Evolutionary conservation across 1,284 basidiomycete genomes (phyloP).

Genomic region (Puccinia triticina): DNA sequence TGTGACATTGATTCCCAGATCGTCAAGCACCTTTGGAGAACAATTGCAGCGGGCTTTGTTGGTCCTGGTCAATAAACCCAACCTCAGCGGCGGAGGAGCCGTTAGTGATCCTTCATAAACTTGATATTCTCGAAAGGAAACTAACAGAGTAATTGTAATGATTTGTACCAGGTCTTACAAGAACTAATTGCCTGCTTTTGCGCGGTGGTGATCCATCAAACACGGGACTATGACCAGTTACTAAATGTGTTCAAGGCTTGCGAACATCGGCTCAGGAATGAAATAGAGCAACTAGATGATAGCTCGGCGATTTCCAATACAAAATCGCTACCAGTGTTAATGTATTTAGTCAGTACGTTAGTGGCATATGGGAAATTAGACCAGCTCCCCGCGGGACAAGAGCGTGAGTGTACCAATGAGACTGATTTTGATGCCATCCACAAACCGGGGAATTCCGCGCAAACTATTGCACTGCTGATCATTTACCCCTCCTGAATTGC

Average conservation of each 20-base stretch:
- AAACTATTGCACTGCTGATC: not conserved
- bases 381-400: conserved; percentile 61
- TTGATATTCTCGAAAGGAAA: not conserved
- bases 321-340: conserved; percentile 64
- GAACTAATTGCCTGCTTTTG: conserved; percentile 91
- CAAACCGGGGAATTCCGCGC: not conserved
- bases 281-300: not conserved
- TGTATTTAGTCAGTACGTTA: conserved; percentile 79
- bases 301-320: conserved; percentile 54
- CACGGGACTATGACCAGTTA: conserved; percentile 77
- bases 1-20: conserved; percentile 81
- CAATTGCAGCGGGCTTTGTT: conserved; percentile 78
- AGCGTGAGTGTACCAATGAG: conserved; percentile 68
- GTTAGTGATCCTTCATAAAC: conserved; percentile 40
- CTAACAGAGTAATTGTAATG: not conserved
- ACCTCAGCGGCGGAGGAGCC: conserved; percentile 64
- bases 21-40: conserved; percentile 77
- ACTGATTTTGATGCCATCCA: not conserved
- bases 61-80: conserved; percentile 83
- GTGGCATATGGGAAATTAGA: conserved; percentile 89
- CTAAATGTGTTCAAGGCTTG: conserved; percentile 79
- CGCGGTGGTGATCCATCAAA: conserved; percentile 77
- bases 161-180: conserved; percentile 70
- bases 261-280: conserved; percentile 66
- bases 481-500: not conserved